Base-by-base conservation (phyloP, 176 grass and related monocot genomes). In the Triticum monococcum region DNA sequence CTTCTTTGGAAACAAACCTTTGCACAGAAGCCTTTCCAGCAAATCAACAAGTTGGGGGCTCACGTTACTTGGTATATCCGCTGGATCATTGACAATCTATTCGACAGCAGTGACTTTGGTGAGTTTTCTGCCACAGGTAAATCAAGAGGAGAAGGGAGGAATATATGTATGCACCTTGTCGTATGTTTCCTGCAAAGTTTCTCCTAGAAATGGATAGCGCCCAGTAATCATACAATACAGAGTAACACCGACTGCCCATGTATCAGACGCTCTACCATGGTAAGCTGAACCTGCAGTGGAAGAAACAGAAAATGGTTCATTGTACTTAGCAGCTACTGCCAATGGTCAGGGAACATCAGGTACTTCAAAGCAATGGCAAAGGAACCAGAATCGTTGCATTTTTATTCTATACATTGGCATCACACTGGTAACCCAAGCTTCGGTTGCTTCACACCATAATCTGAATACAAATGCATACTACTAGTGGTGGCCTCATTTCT, bases 141-240 rank as follows among this genome's bases (percentile, higher is more conserved):
- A 88, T 7, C 10, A 78, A 68, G 83, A 79, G 57, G 83, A 79
- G 57, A 86, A 56, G 8, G 1, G 82, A 48, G 28, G 9, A 10
- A 25, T 10, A 13, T 7, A 37, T 80, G 52, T 28, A 43, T 61
- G 4, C 35, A 96, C 96, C 96, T 95, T 96, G 71, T 98, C 93
- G 28, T 96, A 94, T 73, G 91, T 95, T 78, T 95, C 93, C 54
- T 91, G 88, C 63, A 94, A 84, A 3, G 90, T 87, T 40, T 98
- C 96, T 61, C 96, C 96, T 32, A 98, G 45, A 86, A 98, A 98
- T 84, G 91, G 96, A 89, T 95, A 96, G 10, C 85, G 86, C 52
- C 96, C 72, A 3, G 72, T 75, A 75, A 75, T 75, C 43, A 75
- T 98, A 77, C 91, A 94, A 82, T 98, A 92, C 24, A 96, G 87